phyloP scores from a whole-genome alignment of 2,329 filamentous ascomycete genomes.

The Seiridium cupressi region DNA sequence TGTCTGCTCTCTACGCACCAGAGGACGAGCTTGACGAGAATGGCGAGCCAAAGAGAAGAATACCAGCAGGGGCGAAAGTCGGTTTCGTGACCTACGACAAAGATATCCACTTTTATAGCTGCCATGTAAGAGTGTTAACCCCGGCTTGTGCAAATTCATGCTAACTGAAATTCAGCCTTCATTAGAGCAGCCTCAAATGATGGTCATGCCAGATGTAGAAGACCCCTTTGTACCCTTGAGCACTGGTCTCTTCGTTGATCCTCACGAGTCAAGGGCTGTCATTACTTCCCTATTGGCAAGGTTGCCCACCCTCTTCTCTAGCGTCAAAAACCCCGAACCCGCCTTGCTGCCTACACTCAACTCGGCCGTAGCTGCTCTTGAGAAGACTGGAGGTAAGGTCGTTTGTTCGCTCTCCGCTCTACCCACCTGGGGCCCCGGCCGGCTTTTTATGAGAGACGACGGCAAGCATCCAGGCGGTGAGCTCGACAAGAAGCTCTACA shows the following conservation, averaged over 20 bases:
- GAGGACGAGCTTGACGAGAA: constrained; percentile 54
- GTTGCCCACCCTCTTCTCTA: constrained; percentile 82
- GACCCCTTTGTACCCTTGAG: constrained; percentile 93
- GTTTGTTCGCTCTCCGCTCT: constrained; percentile 84
- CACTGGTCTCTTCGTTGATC: constrained; percentile 91
- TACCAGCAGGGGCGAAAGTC: constrained; percentile 81
- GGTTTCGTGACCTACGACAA: constrained; percentile 96
- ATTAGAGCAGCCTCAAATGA: constrained; percentile 89
- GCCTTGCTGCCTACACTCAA: constrained; percentile 82
- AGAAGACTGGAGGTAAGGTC: constrained; percentile 88
- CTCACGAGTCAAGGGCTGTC: constrained; percentile 77
- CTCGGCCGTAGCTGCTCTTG: constrained; percentile 78
- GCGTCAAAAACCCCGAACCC: constrained; percentile 87
- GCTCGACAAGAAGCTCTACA: constrained; percentile 86
- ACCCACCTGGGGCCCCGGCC: constrained; percentile 87
- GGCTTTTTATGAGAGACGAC: constrained; percentile 83
- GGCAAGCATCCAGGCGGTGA: constrained; percentile 83
- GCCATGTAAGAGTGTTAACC: constrained; percentile 62
- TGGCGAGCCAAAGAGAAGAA: constrained; percentile 49
- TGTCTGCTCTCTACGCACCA: constrained; percentile 77
- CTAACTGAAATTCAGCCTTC: constrained; percentile 50
- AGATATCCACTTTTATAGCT: constrained; percentile 97
- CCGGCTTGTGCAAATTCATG: neutral
- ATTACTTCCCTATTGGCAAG: constrained; percentile 84
- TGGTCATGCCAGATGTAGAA: constrained; percentile 97